Percentiles rank a stretch among this genome's conserved stretches.
Conservation (phyloP, 2,329 filamentous ascomycete genomes). For the Penicillium aurantiogriseum region DNA sequence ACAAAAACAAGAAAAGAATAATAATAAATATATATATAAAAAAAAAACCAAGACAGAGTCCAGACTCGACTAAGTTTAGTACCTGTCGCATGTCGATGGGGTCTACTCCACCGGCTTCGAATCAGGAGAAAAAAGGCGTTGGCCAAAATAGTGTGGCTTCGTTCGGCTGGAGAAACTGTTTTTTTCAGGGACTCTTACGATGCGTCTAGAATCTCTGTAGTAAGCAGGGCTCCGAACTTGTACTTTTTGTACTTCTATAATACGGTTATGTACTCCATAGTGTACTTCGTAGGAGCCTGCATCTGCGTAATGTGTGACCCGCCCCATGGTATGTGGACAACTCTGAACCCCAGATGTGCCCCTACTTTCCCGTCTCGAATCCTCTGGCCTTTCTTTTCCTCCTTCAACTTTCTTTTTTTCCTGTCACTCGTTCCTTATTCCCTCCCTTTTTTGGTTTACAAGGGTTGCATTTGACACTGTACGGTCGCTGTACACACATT, state of each 20-base stretch:
- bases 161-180: background rate
- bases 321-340: conserved; percentile 13
- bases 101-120: conserved; percentile 2
- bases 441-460: background rate
- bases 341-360: conserved; percentile 11
- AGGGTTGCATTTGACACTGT: background rate
- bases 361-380: conserved; percentile 5
- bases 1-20: background rate
- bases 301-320: conserved; percentile 3
- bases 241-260: background rate
- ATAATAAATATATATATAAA: background rate
- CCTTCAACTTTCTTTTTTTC: background rate
- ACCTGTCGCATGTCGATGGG: conserved; percentile 10
- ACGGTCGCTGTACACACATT: conserved; percentile 1
- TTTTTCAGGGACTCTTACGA: background rate
- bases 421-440: conserved; percentile 5
- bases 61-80: conserved; percentile 8
- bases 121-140: conserved; percentile 3
- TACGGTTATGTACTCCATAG: background rate
- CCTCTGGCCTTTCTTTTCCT: background rate
- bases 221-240: background rate
- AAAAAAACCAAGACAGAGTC: background rate
- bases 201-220: conserved; percentile 1
- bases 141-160: background rate
- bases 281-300: background rate